A percentile compares a stretch with the other conserved stretches of the same genome.
Evolutionary conservation across 352 stramenopile species (phyloP).

Genomic region (Globisporangium okanoganense): DNA sequence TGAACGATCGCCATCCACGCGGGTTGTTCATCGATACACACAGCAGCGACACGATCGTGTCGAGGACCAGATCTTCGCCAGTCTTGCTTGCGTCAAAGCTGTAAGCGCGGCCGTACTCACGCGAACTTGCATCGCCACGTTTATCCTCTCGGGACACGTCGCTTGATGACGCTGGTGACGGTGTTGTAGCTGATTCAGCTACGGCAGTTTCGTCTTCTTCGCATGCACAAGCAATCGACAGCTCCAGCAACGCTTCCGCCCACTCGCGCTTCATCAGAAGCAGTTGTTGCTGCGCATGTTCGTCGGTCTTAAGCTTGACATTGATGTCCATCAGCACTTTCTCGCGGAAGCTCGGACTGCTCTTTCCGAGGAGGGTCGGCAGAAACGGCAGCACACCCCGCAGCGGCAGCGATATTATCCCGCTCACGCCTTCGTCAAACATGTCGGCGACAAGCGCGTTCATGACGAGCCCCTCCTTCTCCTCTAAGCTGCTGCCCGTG

Average conservation of each 20-base stretch:
- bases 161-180: background rate
- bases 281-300: slow-evolving; percentile 64
- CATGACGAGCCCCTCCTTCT: background rate
- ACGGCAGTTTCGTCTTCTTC: slow-evolving; percentile 10
- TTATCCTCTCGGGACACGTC: slow-evolving; percentile 1
- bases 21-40: slow-evolving; percentile 65
- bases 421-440: slow-evolving; percentile 56
- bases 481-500: background rate
- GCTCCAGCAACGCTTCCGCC: slow-evolving; percentile 67
- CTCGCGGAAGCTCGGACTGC: slow-evolving; percentile 54
- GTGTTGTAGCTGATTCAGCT: background rate
- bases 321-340: slow-evolving; percentile 88
- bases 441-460: slow-evolving; percentile 33
- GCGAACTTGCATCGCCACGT: background rate
- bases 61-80: slow-evolving; percentile 75
- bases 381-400: slow-evolving; percentile 71
- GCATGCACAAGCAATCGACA: slow-evolving; percentile 62
- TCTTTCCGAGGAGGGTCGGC: slow-evolving; percentile 50
- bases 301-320: slow-evolving; percentile 80
- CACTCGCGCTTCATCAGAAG: slow-evolving; percentile 71
- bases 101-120: slow-evolving; percentile 34
- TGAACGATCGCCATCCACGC: slow-evolving; percentile 60
- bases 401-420: slow-evolving; percentile 60
- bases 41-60: slow-evolving; percentile 80
- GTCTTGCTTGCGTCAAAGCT: slow-evolving; percentile 70